phyloP scores from a whole-genome alignment of 2,329 filamentous ascomycete species.

The Lecanicillium sp. region DNA sequence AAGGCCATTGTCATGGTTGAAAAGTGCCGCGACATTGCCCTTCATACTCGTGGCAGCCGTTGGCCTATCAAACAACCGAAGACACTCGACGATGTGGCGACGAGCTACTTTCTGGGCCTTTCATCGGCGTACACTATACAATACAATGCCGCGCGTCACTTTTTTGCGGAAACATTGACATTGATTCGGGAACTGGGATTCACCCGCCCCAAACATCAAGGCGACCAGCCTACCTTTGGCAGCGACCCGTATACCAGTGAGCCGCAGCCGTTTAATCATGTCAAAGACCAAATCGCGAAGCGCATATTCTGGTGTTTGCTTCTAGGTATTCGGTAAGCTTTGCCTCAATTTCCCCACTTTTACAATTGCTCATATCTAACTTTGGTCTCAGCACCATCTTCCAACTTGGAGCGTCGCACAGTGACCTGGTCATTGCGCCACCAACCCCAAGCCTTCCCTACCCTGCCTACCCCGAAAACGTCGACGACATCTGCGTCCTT shows the following conservation, averaged over 20 bases:
- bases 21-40: constrained; percentile 60
- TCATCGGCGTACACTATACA: constrained; percentile 60
- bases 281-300: constrained; percentile 65
- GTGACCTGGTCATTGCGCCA: constrained; percentile 67
- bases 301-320: constrained; percentile 81
- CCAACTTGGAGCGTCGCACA: constrained; percentile 64
- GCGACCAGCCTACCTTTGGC: constrained; percentile 30
- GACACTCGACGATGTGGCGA: constrained; percentile 50
- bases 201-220: constrained; percentile 43
- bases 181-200: constrained; percentile 61
- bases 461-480: constrained; percentile 69
- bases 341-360: not conserved
- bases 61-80: constrained; percentile 39
- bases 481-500: constrained; percentile 77
- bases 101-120: constrained; percentile 67
- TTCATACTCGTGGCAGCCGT: constrained; percentile 54
- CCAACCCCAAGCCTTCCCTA: constrained; percentile 68
- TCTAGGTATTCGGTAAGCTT: constrained; percentile 57
- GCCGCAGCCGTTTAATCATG: constrained; percentile 51
- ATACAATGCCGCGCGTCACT: constrained; percentile 58
- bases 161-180: constrained; percentile 63
- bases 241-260: constrained; percentile 29
- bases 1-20: constrained; percentile 62
- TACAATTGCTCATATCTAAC: constrained; percentile 11
- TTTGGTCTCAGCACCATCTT: constrained; percentile 53